phyloP scores from a whole-genome alignment of 2,329 filamentous ascomycete genomes.

The Colletotrichum sojae region DNA sequence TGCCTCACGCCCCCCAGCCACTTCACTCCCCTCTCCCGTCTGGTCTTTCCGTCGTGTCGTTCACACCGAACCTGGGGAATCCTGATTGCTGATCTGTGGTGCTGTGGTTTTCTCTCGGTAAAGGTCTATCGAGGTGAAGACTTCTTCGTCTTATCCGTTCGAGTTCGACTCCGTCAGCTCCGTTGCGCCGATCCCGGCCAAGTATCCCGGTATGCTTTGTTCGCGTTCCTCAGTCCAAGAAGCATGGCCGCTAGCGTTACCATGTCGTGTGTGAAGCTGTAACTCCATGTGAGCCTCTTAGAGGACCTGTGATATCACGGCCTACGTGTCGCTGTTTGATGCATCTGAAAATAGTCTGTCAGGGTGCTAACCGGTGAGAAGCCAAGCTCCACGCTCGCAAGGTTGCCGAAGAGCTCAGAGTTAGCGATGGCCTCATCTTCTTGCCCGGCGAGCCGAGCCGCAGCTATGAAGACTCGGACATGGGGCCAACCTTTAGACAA shows the following conservation, averaged over 20 bases:
- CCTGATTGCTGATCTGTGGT: slow-evolving; percentile 12
- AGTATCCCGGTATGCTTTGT: slow-evolving; percentile 54
- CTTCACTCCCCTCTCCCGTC: neutral
- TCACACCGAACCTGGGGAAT: slow-evolving; percentile 32
- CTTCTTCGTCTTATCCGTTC: slow-evolving; percentile 18
- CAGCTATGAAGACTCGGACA: slow-evolving; percentile 72
- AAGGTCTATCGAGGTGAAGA: slow-evolving; percentile 57
- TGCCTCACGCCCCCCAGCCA: neutral
- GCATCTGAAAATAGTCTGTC: neutral
- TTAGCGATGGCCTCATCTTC: slow-evolving; percentile 67
- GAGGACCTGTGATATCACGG: neutral
- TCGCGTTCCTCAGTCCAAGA: neutral
- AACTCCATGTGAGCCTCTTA: neutral
- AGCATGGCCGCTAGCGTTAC: neutral
- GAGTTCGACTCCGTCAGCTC: slow-evolving; percentile 5
- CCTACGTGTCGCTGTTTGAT: neutral
- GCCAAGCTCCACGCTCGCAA: slow-evolving; percentile 71
- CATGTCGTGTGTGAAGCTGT: neutral
- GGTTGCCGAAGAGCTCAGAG: slow-evolving; percentile 65
- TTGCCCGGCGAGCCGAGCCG: slow-evolving; percentile 66
- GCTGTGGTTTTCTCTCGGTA: slow-evolving; percentile 8
- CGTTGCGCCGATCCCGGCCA: slow-evolving; percentile 42
- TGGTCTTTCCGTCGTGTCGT: neutral
- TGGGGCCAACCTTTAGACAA: slow-evolving; percentile 69
- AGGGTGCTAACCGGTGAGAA: slow-evolving; percentile 45